Conservation (phyloP, 2,329 filamentous ascomycete species). For the Fusarium hostae region DNA sequence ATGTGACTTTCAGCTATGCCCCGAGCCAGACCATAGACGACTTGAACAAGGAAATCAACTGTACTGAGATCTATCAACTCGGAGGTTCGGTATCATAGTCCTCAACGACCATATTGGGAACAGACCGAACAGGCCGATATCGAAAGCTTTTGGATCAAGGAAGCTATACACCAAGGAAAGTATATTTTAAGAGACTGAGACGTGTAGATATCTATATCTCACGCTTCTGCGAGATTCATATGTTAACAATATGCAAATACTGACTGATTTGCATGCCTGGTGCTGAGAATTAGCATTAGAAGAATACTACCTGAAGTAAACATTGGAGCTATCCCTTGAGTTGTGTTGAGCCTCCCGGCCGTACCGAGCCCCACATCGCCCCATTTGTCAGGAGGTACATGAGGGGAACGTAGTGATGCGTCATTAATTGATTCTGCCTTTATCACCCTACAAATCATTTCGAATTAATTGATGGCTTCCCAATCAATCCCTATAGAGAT, state of each 20-base stretch:
- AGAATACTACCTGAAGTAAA: no score
- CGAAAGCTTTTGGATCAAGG: neutral
- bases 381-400: no score
- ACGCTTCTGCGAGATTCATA: neutral
- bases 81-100: neutral
- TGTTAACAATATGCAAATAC: fast-evolving
- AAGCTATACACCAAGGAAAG: fast-evolving
- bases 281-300: neutral
- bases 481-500: no score
- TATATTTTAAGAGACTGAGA: neutral
- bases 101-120: neutral
- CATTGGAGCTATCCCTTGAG: no score
- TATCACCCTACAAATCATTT: no score
- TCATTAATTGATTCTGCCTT: no score
- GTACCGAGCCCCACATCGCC: no score
- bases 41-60: neutral
- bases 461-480: no score
- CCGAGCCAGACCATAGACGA: neutral
- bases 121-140: neutral
- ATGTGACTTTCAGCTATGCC: neutral
- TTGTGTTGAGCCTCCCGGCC: no score
- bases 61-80: no score
- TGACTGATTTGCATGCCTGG: neutral
- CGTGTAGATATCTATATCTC: neutral
- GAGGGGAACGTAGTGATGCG: no score